Base-by-base conservation (phyloP, 2,329 filamentous ascomycete genomes). In the Achaetomium macrosporum region DNA sequence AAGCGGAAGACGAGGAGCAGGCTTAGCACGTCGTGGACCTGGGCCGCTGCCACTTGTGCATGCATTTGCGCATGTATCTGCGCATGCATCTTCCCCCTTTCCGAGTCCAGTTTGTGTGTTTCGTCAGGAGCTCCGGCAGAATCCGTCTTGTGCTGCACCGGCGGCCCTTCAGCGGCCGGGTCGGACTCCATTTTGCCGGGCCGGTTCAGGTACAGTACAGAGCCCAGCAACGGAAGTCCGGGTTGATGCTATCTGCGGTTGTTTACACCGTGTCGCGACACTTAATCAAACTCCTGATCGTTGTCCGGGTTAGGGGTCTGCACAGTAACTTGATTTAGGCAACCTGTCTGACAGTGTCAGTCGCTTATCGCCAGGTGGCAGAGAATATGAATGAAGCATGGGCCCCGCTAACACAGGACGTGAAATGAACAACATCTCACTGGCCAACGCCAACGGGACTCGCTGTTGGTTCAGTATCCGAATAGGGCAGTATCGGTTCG, bases 1-100 rank as follows among this genome's bases (percentile, higher is more conserved):
- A 92, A 77, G 50, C 93, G 88, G 58, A 95, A 79, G 39, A 81
- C 75, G 60, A 96, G 62, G 50, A 82, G 69, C 45, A 69, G 62
- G 15, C 63, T 61, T 39, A 74, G 59, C 15, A 69, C 61, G 50
- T 74, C 71, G 31, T 56, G 53, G 30, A 66, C 56, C 56, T 71
- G 67, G 25, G 65, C 63, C 2, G 63, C 56, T 17, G 64, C 54
- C 10, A 69, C 62, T 48, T 67, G 59, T 37, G 61, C 48, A 56
- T 65, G 60, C 30, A 63, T 47, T 44, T 25, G 25, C 25, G 25
- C 25, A 25, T 25, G 25, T 7, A 63, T 47, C 45, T 25, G 25
- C 25, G 25, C 25, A 25, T 25, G 25, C 25, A 7, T 25, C 25
- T 63, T 45, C 40, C 17, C 20, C 30, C 39, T 33, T 20, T 13